phyloP scores from a whole-genome alignment of 257 asterid genomes.

The Eustoma russellianum region DNA sequence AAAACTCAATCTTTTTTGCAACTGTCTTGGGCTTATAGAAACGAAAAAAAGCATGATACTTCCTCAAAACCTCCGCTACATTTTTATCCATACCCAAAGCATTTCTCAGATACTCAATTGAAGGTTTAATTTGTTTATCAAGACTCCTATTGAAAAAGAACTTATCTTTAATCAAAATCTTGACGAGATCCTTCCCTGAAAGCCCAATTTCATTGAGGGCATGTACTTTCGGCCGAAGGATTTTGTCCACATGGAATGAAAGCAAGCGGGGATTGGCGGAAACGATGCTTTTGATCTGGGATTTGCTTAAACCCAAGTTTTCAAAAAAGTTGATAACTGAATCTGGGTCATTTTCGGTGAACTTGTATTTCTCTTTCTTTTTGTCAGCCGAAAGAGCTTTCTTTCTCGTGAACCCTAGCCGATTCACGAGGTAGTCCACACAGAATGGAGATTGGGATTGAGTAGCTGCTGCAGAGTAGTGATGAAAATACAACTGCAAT shows the following conservation, averaged over 20 bases:
- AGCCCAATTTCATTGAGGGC: slow-evolving; percentile 16
- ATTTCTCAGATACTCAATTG: slow-evolving; percentile 10
- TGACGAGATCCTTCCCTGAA: slow-evolving; percentile 10
- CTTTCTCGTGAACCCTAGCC: slow-evolving; percentile 17
- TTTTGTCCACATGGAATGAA: slow-evolving; percentile 11
- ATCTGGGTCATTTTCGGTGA: slow-evolving; percentile 6
- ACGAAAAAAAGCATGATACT: slow-evolving; percentile 4
- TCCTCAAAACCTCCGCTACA: slow-evolving; percentile 8
- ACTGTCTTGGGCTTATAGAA: not conserved
- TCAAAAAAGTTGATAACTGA: slow-evolving; percentile 14
- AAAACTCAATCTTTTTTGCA: not conserved
- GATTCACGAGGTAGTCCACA: slow-evolving; percentile 9
- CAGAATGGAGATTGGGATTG: slow-evolving; percentile 3
- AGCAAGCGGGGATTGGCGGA: slow-evolving; percentile 1
- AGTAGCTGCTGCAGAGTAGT: not conserved
- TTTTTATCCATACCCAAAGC: slow-evolving; percentile 12
- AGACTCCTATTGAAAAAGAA: slow-evolving; percentile 2
- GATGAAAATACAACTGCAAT: not conserved
- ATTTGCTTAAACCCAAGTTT: slow-evolving; percentile 13
- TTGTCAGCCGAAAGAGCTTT: slow-evolving; percentile 11
- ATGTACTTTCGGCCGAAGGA: slow-evolving; percentile 16
- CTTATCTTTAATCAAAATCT: slow-evolving; percentile 2
- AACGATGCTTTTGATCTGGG: slow-evolving; percentile 17
- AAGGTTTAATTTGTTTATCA: slow-evolving; percentile 6
- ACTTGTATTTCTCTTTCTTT: slow-evolving; percentile 1